Percentiles rank a stretch among this genome's conserved stretches.
These are phyloP conservation scores for Wickerhamomyces xylosicus DNA, from an alignment of 805 yeast genomes.

Conservation along the genomic window DNA sequence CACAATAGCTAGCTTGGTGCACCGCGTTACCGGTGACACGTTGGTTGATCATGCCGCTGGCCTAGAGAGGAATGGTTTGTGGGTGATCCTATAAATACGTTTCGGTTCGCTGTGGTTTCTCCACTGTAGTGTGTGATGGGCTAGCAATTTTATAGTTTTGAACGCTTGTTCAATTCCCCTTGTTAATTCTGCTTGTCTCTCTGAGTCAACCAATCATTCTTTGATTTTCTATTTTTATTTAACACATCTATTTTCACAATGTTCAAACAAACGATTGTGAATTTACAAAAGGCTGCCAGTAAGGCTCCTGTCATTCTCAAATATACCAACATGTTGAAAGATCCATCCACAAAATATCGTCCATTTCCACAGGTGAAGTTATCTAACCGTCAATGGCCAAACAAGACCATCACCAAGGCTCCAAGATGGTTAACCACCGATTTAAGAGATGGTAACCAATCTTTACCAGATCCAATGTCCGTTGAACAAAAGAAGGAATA, in stretches of 20 bases:
- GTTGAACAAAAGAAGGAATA: slow-evolving; percentile 65
- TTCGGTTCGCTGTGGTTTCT: background rate
- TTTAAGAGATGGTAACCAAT: slow-evolving; percentile 73
- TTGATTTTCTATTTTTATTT: background rate
- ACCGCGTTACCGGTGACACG: no score
- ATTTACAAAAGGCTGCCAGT: slow-evolving; percentile 19
- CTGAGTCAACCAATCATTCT: background rate
- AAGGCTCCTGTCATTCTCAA: slow-evolving; percentile 14
- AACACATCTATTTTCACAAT: slow-evolving; percentile 3
- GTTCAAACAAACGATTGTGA: slow-evolving; percentile 15
- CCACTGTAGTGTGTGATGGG: background rate
- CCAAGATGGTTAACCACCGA: slow-evolving; percentile 80
- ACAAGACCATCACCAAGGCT: slow-evolving; percentile 51
- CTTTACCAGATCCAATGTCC: slow-evolving; percentile 77
- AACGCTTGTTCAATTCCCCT: no score
- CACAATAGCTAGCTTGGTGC: no score
- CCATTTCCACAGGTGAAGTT: slow-evolving; percentile 45
- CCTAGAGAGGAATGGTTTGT: background rate
- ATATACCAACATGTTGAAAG: slow-evolving; percentile 50
- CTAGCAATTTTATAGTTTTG: no score
- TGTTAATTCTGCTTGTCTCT: background rate
- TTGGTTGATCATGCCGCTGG: background rate
- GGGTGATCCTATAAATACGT: background rate
- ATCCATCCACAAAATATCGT: slow-evolving; percentile 55
- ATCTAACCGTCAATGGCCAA: slow-evolving; percentile 65